Evolutionary conservation across 495 filamentous ascomycete species (phyloP).

Genomic region (Darksidea phi): DNA sequence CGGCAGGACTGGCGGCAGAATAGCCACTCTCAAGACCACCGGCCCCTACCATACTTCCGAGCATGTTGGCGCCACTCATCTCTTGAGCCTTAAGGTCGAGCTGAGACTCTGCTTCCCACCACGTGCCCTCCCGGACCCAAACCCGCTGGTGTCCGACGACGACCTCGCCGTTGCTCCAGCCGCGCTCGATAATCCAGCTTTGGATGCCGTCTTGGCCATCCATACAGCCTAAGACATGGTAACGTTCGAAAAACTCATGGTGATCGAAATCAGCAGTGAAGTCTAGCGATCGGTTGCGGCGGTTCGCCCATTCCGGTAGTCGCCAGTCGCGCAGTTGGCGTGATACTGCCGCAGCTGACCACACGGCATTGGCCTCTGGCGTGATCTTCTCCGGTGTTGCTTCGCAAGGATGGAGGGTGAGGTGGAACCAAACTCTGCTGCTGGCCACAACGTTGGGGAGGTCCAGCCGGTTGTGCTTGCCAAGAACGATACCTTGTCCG

Average conservation of each 20-base stretch:
- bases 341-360: conserved; percentile 90
- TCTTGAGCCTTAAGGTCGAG: conserved; percentile 74
- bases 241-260: conserved; percentile 84
- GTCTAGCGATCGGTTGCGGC: conserved; percentile 86
- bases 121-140: conserved; percentile 90
- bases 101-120: conserved; percentile 98
- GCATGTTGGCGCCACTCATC: conserved; percentile 49
- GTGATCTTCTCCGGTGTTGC: conserved; percentile 71
- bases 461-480: conserved; percentile 72
- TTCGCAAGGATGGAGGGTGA: conserved; percentile 88
- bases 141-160: conserved; percentile 84
- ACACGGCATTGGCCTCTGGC: conserved; percentile 62
- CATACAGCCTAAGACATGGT: conserved; percentile 77
- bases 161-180: conserved; percentile 98
- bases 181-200: conserved; percentile 90
- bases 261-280: conserved; percentile 96
- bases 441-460: conserved; percentile 66
- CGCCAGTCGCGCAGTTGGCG: conserved; percentile 90
- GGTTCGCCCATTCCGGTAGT: conserved; percentile 93
- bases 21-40: conserved; percentile 62
- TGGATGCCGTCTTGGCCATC: conserved; percentile 92
- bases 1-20: conserved; percentile 50
- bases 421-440: conserved; percentile 93
- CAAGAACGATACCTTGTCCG: conserved; percentile 71
- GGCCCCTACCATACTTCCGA: conserved; percentile 48